Evolutionary conservation across 768 basidiomycete genomes (phyloP).

Genomic region (Macrolepiota albuminosa): DNA sequence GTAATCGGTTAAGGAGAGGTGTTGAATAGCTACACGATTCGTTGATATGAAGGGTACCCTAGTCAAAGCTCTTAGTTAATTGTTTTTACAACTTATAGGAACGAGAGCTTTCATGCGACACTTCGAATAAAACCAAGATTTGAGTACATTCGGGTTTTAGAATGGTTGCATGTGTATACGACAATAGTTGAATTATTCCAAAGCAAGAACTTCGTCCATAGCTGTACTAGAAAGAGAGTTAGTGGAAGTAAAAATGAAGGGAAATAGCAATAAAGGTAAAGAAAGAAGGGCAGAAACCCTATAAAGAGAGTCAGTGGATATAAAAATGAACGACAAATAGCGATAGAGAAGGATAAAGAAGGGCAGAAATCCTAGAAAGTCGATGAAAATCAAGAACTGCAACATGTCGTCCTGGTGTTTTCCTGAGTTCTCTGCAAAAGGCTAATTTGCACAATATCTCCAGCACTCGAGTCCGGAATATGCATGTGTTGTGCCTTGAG

Average conservation of each 20-base stretch:
- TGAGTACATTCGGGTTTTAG: neutral
- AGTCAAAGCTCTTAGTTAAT: too few species aligned
- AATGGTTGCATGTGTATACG: neutral
- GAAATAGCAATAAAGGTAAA: neutral
- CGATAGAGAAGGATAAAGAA: neutral
- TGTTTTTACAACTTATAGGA: neutral
- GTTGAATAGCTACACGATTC: too few species aligned
- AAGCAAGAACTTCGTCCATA: neutral
- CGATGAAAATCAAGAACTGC: constrained; percentile 6
- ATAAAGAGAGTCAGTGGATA: neutral
- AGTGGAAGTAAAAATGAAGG: neutral
- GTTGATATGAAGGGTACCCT: too few species aligned
- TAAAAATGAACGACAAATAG: neutral
- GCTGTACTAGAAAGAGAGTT: neutral
- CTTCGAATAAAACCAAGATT: neutral
- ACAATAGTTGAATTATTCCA: neutral
- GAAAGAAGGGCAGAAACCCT: neutral
- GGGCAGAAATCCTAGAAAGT: neutral
- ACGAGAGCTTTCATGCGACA: neutral
- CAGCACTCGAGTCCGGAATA: constrained; percentile 30
- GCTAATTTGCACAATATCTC: constrained; percentile 34
- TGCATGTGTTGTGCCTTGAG: constrained; percentile 41
- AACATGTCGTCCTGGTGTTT: constrained; percentile 7
- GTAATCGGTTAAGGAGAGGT: too few species aligned
- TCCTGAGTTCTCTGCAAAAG: neutral